Evolutionary conservation across 1,284 basidiomycete genomes (phyloP), one percentile per base, ranked within the genome.

Genomic region (Naganishia sp.): DNA sequence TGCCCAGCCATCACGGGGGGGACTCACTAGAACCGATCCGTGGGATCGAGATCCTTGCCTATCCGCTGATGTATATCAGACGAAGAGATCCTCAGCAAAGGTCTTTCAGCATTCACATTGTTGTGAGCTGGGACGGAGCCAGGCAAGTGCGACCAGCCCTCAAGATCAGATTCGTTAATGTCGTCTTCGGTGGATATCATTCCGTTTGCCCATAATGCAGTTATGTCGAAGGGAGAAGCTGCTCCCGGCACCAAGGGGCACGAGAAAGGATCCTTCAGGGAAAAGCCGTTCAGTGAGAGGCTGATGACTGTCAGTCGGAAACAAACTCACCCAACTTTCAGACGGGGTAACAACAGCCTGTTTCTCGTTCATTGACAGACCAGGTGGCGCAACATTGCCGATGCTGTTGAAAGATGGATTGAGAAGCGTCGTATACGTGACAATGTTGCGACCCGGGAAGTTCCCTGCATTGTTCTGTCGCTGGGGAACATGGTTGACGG

Each of bases 101-200:
- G 79, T 9, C 77, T 68, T 70, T 80, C 79, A 0, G 78, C 75
- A 64, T 79, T 77, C 6, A 76, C 74, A 57, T 78, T 79, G 1
- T 69, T 63, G 23, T 57, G 59, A 15, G 46, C 28, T 31, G 55
- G 52, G 2, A 56, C 54, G 31, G 55, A 55, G 18, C 57, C 68
- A 23, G 68, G 68, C 23, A 69, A 49, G 28, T 69, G 65, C 7
- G 64, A 59, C 65, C 56, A 63, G 25, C 59, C 60, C 28, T 69
- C 60, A 9, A 55, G 55, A 28, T 66, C 68, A 39, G 65, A 45
- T 2, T 13, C 61, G n/a, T 66, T 54, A 2, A 73, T 77, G 39
- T 77, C 74, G 6, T 76, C 77, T 2, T 75, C 72, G 7, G 78
- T 77, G 64, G 75, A 70, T 65, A 70, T 73, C 18, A 74, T 75